Base-by-base conservation (phyloP, 106 monocot genomes). In the Dioscorea alata region DNA sequence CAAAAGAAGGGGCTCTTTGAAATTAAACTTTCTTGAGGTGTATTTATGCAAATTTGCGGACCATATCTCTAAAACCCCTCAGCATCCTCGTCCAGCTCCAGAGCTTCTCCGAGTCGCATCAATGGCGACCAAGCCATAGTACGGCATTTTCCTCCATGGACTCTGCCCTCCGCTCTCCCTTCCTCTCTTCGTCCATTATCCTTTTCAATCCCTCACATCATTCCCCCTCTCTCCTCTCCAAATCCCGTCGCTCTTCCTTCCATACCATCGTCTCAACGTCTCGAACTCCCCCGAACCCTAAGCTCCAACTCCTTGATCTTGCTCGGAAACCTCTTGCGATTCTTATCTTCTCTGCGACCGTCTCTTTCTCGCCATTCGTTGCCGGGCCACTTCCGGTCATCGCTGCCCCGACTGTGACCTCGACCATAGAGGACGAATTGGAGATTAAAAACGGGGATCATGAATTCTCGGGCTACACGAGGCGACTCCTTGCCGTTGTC, bases 401-500 rank as follows among this genome's bases (percentile, higher is more conserved):
- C 13, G 81, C 81, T 16, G 76, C 79, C 4, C 65, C 81, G 0
- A 61, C 63, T 21, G 75, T 61, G 21, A 33, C 68, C 4, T 66
- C 42, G 6, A 35, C 63, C 0, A 18, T 60, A 32, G 34, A 50
- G 42, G 64, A 48, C 20, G 75, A 71, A 33, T 49, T 48, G 31
- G 65, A 76, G 49, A 33, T 64, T 58, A 71, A 78, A 33, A 25
- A 50, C 13, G 57, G 66, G 4, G 90, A 84, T 20, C 92, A 85
- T 24, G 84, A 88, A 71, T 88, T 88, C 67, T 85, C 88, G 14
- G 33, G 52, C 9, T 81, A 85, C 57, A 85, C 88, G 3, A 15
- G 65, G 48, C 73, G 52, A 68, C 60, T 92, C 23, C 75, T 92
- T 15, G 66, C 75, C 13, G 68, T 56, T 16, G 88, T 80, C 17